These are phyloP conservation scores for Leptodermis oblonga DNA, from an alignment of 257 asterid genomes.

Conservation along the genomic window DNA sequence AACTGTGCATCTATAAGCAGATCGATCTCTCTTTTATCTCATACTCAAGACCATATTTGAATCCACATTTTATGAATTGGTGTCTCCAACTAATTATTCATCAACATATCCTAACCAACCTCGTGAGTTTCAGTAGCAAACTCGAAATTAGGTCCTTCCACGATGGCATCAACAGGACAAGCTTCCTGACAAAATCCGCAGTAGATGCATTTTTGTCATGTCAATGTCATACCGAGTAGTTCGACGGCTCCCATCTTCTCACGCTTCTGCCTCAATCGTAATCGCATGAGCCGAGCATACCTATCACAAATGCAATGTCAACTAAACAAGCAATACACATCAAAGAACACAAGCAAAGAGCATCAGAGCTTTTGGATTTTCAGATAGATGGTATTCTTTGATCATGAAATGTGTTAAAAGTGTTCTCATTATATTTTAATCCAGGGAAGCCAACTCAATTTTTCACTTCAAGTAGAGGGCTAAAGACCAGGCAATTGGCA, in stretches of 20 bases:
- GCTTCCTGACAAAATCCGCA: conserved; percentile 99
- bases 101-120: conserved; percentile 34
- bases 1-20: background rate
- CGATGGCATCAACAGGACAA: conserved; percentile 97
- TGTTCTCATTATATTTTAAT: too few species aligned
- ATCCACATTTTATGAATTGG: background rate
- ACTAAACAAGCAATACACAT: background rate
- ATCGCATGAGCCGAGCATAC: conserved; percentile 96
- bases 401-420: too few species aligned
- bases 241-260: conserved; percentile 96
- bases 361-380: too few species aligned
- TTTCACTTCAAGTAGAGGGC: too few species aligned
- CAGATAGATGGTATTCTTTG: too few species aligned
- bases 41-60: too few species aligned
- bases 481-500: too few species aligned
- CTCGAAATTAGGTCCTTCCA: conserved; percentile 95
- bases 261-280: conserved; percentile 91
- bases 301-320: conserved; percentile 26
- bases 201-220: conserved; percentile 95
- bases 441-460: too few species aligned
- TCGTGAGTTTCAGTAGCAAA: conserved; percentile 90
- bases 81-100: background rate
- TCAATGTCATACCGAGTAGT: conserved; percentile 97
- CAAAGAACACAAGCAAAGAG: background rate
- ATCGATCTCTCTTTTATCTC: conserved; percentile 3